These are phyloP conservation scores for Sphagnum tenellum DNA, from an alignment of 225 moss, liverwort and hornwort species.

Conservation along the genomic window DNA sequence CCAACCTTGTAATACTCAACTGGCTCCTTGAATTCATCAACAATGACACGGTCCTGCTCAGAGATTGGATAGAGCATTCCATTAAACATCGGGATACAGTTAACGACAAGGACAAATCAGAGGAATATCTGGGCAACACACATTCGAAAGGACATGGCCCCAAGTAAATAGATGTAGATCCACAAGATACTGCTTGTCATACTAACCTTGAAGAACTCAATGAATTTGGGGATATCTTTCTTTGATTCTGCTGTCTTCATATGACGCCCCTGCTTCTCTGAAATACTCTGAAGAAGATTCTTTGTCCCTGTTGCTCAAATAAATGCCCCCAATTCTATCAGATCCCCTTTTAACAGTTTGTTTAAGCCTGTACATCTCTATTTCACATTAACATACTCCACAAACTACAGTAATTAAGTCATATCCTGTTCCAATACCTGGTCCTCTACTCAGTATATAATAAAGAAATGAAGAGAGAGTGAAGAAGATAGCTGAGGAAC, in stretches of 20 bases:
- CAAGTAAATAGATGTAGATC: too few relatives aligned
- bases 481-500: neutral
- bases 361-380: neutral
- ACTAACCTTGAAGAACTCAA: conserved; percentile 73
- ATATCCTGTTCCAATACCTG: too few relatives aligned
- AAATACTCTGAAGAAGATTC: conserved; percentile 63
- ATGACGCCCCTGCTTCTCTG: conserved; percentile 79
- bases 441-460: too few relatives aligned
- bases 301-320: conserved; percentile 43
- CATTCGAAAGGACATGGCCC: too few relatives aligned
- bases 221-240: conserved; percentile 68
- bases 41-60: conserved; percentile 81
- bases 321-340: neutral
- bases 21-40: conserved; percentile 92
- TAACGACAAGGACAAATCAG: too few relatives aligned
- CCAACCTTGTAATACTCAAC: conserved; percentile 69
- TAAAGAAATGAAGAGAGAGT: too few relatives aligned
- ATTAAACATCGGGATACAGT: too few relatives aligned
- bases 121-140: too few relatives aligned
- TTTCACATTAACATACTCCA: too few relatives aligned
- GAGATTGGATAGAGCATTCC: neutral
- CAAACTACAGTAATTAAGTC: too few relatives aligned
- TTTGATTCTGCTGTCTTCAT: conserved; percentile 75
- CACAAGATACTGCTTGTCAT: too few relatives aligned
- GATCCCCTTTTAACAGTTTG: neutral